phyloP scores from a whole-genome alignment of 2,329 filamentous ascomycete species.

The Colletotrichum sp. region DNA sequence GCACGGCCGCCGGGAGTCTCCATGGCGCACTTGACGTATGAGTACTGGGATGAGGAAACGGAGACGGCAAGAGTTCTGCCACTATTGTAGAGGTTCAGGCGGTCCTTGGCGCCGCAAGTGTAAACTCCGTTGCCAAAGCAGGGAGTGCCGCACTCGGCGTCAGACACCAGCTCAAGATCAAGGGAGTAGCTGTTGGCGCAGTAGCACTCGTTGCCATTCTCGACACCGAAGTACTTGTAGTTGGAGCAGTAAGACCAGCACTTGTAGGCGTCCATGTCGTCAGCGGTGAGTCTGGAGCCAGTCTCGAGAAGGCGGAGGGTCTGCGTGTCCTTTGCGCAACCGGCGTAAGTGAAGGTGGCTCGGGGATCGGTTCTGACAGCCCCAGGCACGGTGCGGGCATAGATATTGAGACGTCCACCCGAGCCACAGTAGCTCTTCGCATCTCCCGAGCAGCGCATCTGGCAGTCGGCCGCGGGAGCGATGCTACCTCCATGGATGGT shows the following conservation, averaged over 20 bases:
- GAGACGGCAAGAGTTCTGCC: background rate
- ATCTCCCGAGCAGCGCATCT: slow-evolving; percentile 43
- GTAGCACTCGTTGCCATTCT: slow-evolving; percentile 24
- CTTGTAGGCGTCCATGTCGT: slow-evolving; percentile 49
- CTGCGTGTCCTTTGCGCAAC: slow-evolving; percentile 44
- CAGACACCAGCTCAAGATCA: background rate
- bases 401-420: slow-evolving; percentile 38
- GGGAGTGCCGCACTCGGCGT: slow-evolving; percentile 33
- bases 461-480: slow-evolving; percentile 35
- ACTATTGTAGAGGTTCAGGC: slow-evolving; percentile 37
- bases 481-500: slow-evolving; percentile 27
- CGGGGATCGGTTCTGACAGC: background rate
- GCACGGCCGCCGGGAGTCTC: background rate
- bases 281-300: slow-evolving; percentile 41
- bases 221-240: slow-evolving; percentile 12
- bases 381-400: slow-evolving; percentile 14
- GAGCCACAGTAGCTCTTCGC: slow-evolving; percentile 41
- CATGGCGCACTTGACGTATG: background rate
- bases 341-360: slow-evolving; percentile 36
- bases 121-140: slow-evolving; percentile 39
- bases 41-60: background rate
- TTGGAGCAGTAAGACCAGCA: slow-evolving; percentile 54
- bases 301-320: slow-evolving; percentile 38
- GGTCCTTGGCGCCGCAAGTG: slow-evolving; percentile 35
- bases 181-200: slow-evolving; percentile 8